Base-by-base conservation (phyloP, 176 grass and related monocot genomes). In the Triticum turgidum region DNA sequence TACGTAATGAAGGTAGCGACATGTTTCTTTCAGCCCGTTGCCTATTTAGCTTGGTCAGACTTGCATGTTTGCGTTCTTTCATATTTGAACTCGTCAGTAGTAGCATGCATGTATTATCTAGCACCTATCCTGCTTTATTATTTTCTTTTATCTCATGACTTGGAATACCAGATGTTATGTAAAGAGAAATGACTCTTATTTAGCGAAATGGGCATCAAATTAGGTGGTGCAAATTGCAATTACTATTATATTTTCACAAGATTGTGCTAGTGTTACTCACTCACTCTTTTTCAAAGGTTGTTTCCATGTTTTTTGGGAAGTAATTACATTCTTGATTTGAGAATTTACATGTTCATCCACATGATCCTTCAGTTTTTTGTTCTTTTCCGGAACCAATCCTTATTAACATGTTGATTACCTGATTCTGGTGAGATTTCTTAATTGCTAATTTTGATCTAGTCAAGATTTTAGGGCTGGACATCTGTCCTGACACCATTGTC, bases 381-480 rank as follows among this genome's bases (percentile, higher is more conserved):
- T 13, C 15, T 20, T 27, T 76, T 54, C 2, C 25, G 7, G 30
- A 32, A 52, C 25, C 9, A 9, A 8, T 76, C 47, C 8, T 51
- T 61, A 20, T 15, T 65, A 81, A 33, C 33, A 4, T 79, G 21
- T 61, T 86, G 38, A 66, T 73, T 51, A 79, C 45, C 76, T 85
- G 30, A 52, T 64, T 61, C 35, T 77, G 29, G 76, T 83, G 73
- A 89, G 84, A 92, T 89, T 83, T 91, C 91, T 99, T 67, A 98
- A 91, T 83, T 87, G 54, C 91, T 99, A 92, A 92, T 81, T 96
- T 99, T 99, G 82, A 92, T 91, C 87, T 96, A 92, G 90, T 89
- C 94, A 99, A 99, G 94, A 96, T 96, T 99, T 94, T 99, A 99
- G 97, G 94, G 87, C 92, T 99, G 82, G 94, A 99, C 82, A 67